Base-by-base conservation (phyloP, 768 basidiomycete species). In the Pleurotus citrinopileatus region DNA sequence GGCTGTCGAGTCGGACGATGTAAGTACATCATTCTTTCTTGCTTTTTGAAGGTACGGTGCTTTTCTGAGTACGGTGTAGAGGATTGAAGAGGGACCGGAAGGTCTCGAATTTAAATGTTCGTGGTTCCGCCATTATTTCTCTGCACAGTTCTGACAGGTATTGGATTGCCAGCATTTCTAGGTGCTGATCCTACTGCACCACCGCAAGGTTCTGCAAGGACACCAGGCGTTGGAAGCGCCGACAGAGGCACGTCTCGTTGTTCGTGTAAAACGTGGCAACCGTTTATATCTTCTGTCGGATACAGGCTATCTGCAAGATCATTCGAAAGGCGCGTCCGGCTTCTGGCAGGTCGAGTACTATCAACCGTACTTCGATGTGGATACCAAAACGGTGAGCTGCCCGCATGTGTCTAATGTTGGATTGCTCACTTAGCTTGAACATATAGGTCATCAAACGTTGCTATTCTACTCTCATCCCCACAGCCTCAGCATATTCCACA, bases 261-360 rank as follows among this genome's bases (percentile, higher is more conserved):
- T 25, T 8, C 13, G 1, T 42, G n/a, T 34, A n/a, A n/a, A n/a
- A n/a, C 40, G 17, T 19, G 12, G 7, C 20, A 23, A 15, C 28
- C 4, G 22, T 5, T 19, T 19, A 48, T 34, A n/a, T 10, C 32
- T 34, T 34, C 3, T 2, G 1, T n/a, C 32, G 29, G n/a, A n/a
- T 42, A 3, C 61, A 90, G 90, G 87, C 15, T 91, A 89, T 64
- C 72, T 87, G 17, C 70, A 80, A 45, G 84, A 89, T 57, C 73
- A 75, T 7, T 62, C 73, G 8, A 64, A 81, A 63, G 72, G 74
- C 12, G 57, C 72, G 2, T 71, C 78, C 2, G 81, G 81, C 0
- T 91, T 90, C 69, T 93, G 90, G 91, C 82, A 81, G 23, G 61
- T 93, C 27, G 91, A 94, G 56, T 89, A 89, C 66, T 94, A 94